Percentiles rank a stretch among this genome's conserved stretches.
Evolutionary conservation across 495 filamentous ascomycete species (phyloP).

Genomic region (Aspergillus baeticus): DNA sequence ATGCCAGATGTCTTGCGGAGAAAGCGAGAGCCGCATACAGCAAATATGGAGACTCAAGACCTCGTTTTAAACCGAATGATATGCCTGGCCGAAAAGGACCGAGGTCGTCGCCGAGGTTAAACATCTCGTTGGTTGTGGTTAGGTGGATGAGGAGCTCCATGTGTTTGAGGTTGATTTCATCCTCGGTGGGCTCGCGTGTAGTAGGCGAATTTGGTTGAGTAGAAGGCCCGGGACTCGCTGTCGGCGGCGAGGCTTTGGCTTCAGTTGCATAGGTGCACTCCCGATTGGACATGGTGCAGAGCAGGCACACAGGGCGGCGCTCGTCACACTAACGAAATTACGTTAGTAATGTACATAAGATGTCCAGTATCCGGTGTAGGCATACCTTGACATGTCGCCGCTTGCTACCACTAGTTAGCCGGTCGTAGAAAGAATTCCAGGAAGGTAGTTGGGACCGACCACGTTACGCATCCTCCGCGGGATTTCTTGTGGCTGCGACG

Average conservation of each 20-base stretch:
- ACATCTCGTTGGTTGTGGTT: constrained; percentile 12
- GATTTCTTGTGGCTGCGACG: constrained; percentile 24
- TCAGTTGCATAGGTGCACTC: constrained; percentile 24
- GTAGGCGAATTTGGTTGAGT: neutral
- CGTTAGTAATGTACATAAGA: neutral
- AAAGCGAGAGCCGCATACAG: constrained; percentile 45
- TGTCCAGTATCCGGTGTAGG: too few species aligned
- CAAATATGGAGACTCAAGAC: constrained; percentile 34
- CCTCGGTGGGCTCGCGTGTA: neutral
- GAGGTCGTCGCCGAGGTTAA: constrained; percentile 4
- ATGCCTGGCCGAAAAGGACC: neutral
- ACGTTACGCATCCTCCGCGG: constrained; percentile 28
- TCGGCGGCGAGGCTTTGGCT: neutral
- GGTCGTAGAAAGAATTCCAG: neutral
- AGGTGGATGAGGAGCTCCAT: constrained; percentile 27
- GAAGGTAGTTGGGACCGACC: constrained; percentile 29
- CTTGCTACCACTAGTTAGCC: too few species aligned
- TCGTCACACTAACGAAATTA: constrained; percentile 24
- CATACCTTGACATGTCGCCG: constrained; percentile 11
- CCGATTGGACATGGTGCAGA: constrained; percentile 21
- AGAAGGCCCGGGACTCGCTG: neutral
- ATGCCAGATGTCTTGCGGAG: constrained; percentile 40
- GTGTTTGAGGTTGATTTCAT: constrained; percentile 24
- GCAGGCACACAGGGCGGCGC: constrained; percentile 21
- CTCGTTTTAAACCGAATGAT: neutral